Percentiles rank a stretch among this genome's conserved stretches.
These are phyloP conservation scores for Arachis stenosperma DNA, from an alignment of 306 rosid species.

Conservation along the genomic window DNA sequence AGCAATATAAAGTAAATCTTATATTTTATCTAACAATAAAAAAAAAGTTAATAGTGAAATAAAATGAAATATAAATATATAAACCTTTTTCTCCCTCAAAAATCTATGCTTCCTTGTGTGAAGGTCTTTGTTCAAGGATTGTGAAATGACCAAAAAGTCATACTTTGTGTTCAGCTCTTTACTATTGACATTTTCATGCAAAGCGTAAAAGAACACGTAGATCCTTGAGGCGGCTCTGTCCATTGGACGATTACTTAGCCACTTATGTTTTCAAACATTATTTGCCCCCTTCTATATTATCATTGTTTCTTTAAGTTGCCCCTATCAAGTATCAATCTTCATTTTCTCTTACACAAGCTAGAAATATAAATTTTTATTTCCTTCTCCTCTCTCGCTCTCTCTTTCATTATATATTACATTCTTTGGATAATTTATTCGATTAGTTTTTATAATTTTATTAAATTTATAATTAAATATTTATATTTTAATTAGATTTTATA, in stretches of 20 bases:
- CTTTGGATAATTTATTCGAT: too few relatives aligned
- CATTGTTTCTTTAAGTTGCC: background rate
- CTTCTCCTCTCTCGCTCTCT: constrained; percentile 4
- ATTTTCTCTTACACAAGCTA: background rate
- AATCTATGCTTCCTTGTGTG: constrained; percentile 36
- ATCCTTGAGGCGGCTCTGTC: constrained; percentile 33
- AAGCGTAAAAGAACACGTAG: constrained; percentile 54
- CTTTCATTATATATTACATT: too few relatives aligned
- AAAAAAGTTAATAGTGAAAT: too few relatives aligned
- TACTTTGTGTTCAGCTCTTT: constrained; percentile 20
- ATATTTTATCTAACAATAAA: too few relatives aligned
- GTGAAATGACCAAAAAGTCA: constrained; percentile 58
- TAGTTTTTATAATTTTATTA: too few relatives aligned
- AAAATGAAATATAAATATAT: too few relatives aligned
- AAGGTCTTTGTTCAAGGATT: background rate
- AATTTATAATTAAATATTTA: too few relatives aligned
- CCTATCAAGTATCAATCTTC: background rate
- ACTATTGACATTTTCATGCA: constrained; percentile 63
- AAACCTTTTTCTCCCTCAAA: too few relatives aligned
- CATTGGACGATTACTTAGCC: background rate
- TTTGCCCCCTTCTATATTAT: background rate
- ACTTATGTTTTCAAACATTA: background rate
- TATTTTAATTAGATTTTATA: too few relatives aligned
- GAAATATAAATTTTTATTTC: background rate
- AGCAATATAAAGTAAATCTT: too few relatives aligned